Percentiles rank a stretch among this genome's conserved stretches.
Conservation (phyloP, 2,329 filamentous ascomycete genomes). For the Penicillium sp. region DNA sequence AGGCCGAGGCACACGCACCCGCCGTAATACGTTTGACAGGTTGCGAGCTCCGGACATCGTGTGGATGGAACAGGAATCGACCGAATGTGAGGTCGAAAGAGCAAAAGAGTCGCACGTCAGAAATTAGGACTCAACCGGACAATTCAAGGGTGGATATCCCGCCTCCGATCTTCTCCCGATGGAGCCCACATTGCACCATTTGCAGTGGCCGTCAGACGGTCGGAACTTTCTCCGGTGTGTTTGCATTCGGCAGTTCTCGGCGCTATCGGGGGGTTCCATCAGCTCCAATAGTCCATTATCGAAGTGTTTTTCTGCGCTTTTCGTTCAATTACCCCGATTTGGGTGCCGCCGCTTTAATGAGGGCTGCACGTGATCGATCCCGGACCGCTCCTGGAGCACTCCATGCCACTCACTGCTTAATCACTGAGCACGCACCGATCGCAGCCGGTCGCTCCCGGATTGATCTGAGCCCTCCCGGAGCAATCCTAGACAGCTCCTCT, state of each 20-base stretch:
- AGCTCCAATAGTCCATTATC: no score
- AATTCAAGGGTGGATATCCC: conserved; percentile 18
- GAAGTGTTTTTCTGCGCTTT: no score
- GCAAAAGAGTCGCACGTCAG: conserved; percentile 1
- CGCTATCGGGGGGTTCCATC: background rate
- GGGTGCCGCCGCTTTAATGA: no score
- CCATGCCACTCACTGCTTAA: no score
- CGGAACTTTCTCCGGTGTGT: conserved; percentile 4
- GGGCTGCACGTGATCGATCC: no score
- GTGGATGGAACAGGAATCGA: conserved; percentile 2
- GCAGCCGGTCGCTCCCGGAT: no score
- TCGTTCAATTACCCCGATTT: no score
- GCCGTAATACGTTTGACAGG: conserved; percentile 27
- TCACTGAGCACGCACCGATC: no score
- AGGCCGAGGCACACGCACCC: conserved; percentile 28
- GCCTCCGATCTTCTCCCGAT: conserved; percentile 15
- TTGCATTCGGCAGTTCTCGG: conserved; percentile 13
- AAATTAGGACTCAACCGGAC: conserved; percentile 11
- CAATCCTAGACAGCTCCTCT: no score
- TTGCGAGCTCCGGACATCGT: conserved; percentile 30
- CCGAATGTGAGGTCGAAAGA: conserved; percentile 1
- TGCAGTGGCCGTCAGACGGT: background rate
- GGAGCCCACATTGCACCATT: background rate
- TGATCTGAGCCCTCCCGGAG: no score
- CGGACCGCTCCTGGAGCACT: no score